A percentile compares a stretch with the other conserved stretches of the same genome.
phyloP scores from a whole-genome alignment of 225 moss, liverwort and hornwort genomes.

The Sphagnum contortum region DNA sequence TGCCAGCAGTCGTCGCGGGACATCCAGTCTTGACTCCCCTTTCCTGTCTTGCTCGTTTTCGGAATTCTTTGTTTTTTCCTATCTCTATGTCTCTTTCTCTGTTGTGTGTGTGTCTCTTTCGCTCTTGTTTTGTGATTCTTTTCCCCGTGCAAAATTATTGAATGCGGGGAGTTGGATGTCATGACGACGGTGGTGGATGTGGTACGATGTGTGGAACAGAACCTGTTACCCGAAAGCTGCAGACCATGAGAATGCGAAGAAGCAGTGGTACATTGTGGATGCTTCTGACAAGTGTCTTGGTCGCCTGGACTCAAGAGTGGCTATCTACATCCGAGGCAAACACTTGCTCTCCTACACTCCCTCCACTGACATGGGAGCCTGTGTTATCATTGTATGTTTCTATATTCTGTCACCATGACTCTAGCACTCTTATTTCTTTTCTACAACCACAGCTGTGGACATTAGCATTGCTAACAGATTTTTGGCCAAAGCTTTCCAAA shows the following conservation, averaged over 20 bases:
- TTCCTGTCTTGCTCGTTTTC: background rate
- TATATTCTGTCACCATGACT: background rate
- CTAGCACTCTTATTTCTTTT: no score
- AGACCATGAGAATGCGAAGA: conserved; percentile 67
- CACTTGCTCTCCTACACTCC: conserved; percentile 57
- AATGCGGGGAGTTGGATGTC: no score
- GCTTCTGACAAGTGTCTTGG: conserved; percentile 72
- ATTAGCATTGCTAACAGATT: no score
- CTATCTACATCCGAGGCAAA: conserved; percentile 72
- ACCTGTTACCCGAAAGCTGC: conserved; percentile 75
- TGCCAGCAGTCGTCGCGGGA: no score
- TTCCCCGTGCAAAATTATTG: background rate
- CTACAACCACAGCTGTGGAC: no score
- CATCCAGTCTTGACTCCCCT: no score
- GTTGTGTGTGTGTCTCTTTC: background rate
- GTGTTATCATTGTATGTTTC: conserved; percentile 56
- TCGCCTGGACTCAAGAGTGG: conserved; percentile 62
- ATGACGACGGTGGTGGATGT: background rate
- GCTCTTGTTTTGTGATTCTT: no score
- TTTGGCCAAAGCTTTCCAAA: no score
- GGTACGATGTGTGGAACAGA: conserved; percentile 75
- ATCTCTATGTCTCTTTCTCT: background rate
- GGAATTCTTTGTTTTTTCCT: background rate
- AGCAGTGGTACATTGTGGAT: conserved; percentile 82
- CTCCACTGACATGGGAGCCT: conserved; percentile 70